Percentiles rank a stretch among this genome's conserved stretches.
These are phyloP conservation scores for Dentipellis fragilis DNA, from an alignment of 768 basidiomycete species.

Conservation along the genomic window DNA sequence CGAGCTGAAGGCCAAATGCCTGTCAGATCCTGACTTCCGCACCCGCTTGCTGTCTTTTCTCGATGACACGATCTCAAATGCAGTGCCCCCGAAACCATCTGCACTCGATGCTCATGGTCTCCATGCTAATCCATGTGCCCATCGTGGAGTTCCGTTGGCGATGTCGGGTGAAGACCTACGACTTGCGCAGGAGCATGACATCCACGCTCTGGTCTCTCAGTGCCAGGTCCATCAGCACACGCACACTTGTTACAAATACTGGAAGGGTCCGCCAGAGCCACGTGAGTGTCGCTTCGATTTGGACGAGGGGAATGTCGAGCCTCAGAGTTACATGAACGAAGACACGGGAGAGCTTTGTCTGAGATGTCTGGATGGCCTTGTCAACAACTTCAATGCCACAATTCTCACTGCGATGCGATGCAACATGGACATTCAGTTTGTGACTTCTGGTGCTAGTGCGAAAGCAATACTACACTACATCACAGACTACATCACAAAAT, in stretches of 20 bases:
- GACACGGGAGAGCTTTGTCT: constrained; percentile 25
- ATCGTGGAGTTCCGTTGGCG: not conserved
- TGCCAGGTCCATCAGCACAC: constrained; percentile 26
- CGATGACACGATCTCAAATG: constrained; percentile 20
- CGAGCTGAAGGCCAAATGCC: not conserved
- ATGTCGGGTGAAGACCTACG: not conserved
- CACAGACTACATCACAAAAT: constrained; percentile 41
- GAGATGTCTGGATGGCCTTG: constrained; percentile 26
- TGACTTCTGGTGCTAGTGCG: constrained; percentile 29
- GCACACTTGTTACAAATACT: constrained; percentile 30
- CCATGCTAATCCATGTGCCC: not conserved
- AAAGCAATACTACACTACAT: constrained; percentile 38
- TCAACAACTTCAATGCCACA: constrained; percentile 32
- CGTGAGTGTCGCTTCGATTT: constrained; percentile 22
- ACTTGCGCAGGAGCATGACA: not conserved
- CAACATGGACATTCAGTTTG: constrained; percentile 41
- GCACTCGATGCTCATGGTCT: too few species aligned
- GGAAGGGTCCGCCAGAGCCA: constrained; percentile 14
- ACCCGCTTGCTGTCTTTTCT: constrained; percentile 15
- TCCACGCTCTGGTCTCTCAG: constrained; percentile 11
- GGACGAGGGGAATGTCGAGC: constrained; percentile 2
- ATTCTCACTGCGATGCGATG: constrained; percentile 17
- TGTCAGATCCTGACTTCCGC: constrained; percentile 14
- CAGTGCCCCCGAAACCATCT: constrained; percentile 15
- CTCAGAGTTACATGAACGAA: constrained; percentile 17